A percentile compares a stretch with the other conserved stretches of the same genome.
Evolutionary conservation across 169 alveolate genomes (phyloP).

Genomic region (Eimeria sp.): DNA sequence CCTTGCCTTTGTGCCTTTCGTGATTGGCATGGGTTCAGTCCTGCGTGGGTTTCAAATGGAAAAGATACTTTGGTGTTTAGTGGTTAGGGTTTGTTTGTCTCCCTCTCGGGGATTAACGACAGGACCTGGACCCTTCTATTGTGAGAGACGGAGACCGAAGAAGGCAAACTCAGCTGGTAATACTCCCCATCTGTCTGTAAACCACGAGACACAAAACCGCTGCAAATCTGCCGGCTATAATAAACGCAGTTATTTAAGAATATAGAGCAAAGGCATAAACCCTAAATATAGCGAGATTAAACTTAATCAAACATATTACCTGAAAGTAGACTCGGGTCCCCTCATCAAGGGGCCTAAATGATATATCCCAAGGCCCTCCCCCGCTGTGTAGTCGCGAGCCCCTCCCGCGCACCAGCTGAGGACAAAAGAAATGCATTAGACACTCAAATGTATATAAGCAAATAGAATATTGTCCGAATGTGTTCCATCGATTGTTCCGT

Average conservation of each 20-base stretch:
- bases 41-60: too few relatives aligned
- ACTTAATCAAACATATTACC: not conserved
- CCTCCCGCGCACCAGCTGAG: slow-evolving; percentile 85
- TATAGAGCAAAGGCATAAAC: too few relatives aligned
- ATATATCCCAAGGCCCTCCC: slow-evolving; percentile 91
- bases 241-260: too few relatives aligned
- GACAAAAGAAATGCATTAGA: not conserved
- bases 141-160: slow-evolving; percentile 7
- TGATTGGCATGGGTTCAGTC: too few relatives aligned
- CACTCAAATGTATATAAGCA: not conserved
- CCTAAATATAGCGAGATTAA: too few relatives aligned
- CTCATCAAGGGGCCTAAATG: slow-evolving; percentile 85
- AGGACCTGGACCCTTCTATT: slow-evolving; percentile 23
- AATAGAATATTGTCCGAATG: slow-evolving; percentile 86
- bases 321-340: slow-evolving; percentile 85
- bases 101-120: slow-evolving; percentile 5
- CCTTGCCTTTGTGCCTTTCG: too few relatives aligned
- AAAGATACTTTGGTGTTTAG: too few relatives aligned
- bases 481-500: too few relatives aligned
- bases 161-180: slow-evolving; percentile 68
- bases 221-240: not conserved
- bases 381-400: slow-evolving; percentile 89
- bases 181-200: slow-evolving; percentile 90
- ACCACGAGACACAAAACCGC: not conserved
- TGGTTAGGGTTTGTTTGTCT: not conserved